Base-by-base conservation (phyloP, 2,329 filamentous ascomycete genomes). In the Aquanectria penicillioides region DNA sequence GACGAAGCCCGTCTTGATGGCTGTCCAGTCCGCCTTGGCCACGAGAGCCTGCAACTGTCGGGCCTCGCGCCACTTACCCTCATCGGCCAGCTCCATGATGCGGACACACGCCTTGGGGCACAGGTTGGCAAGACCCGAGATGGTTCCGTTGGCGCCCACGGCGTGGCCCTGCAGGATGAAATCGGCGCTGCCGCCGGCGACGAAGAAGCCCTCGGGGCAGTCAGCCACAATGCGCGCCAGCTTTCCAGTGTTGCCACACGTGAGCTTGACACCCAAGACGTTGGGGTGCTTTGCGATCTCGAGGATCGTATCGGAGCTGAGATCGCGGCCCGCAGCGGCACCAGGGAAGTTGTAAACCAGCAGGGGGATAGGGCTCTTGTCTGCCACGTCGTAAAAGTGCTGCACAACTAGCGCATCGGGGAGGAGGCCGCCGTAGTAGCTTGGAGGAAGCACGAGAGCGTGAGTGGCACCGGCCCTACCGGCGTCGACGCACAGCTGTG, bases 341-440 rank as follows among this genome's bases (percentile, higher is more conserved):
- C 81, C 85, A 3, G 87, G 87, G 69, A 86, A 89, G 77, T 89
- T 89, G 79, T 89, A 89, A 65, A 89, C 81, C 23, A 89, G 73
- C 49, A 89, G 76, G 2, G 87, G 87, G 31, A 89, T 79, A 0
- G 85, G 85, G 2, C 84, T 86, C 31, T 73, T 78, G 38, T 80
- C 79, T n/a, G 87, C 87, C 34, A 89, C 85, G 60, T 86, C 82
- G 36, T 75, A 78, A 80, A 92, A 94, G 74, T 87, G 88, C 48
- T 83, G 81, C 33, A 85, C 61, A 7, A 74, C 57, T 11, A 75
- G 67, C 23, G 70, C 62, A 10, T 85, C 82, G 11, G 82, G 85
- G 68, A 92, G 88, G n/a, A 91, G 78, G 1, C 84, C 72, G 44
- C 89, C 86, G 77, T 93, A 94, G 78, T 94, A 95, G 43, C 86